Evolutionary conservation across 805 yeast species (phyloP).

Genomic region (Pichia insulana): DNA sequence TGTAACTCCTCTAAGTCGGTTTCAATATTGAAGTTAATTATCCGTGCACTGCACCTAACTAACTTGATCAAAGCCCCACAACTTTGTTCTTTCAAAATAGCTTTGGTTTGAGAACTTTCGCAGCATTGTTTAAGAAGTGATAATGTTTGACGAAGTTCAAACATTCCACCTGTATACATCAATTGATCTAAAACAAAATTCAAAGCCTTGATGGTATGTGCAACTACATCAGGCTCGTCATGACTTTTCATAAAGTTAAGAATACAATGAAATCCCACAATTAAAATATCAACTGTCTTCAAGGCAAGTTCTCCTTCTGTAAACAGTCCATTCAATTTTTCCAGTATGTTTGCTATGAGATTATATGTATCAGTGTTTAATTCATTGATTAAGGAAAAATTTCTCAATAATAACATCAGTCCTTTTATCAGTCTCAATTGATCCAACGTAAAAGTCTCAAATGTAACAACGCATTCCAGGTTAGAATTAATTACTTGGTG

Average conservation of each 20-base stretch:
- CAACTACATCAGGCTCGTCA: neutral
- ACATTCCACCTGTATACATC: neutral
- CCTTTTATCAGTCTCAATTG: slow-evolving; percentile 6
- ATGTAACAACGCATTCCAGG: neutral
- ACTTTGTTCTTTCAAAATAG: neutral
- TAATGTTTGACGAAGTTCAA: slow-evolving; percentile 5
- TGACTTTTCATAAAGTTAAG: slow-evolving; percentile 2
- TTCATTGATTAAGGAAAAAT: slow-evolving; percentile 2
- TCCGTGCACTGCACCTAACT: neutral
- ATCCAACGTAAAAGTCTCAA: neutral
- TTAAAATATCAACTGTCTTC: slow-evolving; percentile 5
- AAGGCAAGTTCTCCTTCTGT: neutral
- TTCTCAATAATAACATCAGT: slow-evolving; percentile 3
- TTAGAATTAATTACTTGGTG: no score
- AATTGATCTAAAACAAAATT: slow-evolving; percentile 1
- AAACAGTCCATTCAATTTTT: neutral
- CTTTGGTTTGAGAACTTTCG: slow-evolving; percentile 1
- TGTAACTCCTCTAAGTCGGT: slow-evolving; percentile 1
- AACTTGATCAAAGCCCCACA: slow-evolving; percentile 1
- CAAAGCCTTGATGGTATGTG: neutral
- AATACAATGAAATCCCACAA: slow-evolving; percentile 9
- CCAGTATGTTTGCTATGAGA: neutral
- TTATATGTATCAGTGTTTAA: neutral
- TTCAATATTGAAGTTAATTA: neutral
- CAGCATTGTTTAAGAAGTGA: slow-evolving; percentile 5